Evolutionary conservation across 2,329 filamentous ascomycete genomes (phyloP).

Genomic region (Podosphaera aphanis): DNA sequence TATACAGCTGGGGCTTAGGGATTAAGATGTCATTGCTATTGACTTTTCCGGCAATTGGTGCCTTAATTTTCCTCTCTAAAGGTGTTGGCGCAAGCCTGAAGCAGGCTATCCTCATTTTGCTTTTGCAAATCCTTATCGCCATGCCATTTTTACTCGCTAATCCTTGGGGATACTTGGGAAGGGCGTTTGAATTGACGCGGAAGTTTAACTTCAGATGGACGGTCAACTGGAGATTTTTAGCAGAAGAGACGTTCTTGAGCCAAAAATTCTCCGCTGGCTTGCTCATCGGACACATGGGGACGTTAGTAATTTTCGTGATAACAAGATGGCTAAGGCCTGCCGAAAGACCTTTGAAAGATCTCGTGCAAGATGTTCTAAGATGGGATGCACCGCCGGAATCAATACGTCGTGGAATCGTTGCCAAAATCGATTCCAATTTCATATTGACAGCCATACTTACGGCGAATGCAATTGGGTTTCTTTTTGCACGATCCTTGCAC

Average conservation of each 20-base stretch:
- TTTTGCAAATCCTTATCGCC: conserved; percentile 48
- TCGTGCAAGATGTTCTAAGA: conserved; percentile 16
- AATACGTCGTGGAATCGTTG: conserved; percentile 24
- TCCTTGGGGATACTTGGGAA: conserved; percentile 45
- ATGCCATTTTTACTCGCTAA: conserved; percentile 47
- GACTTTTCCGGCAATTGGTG: conserved; percentile 54
- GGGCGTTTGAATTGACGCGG: conserved; percentile 76
- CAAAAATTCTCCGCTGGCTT: conserved; percentile 33
- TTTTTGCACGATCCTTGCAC: conserved; percentile 47
- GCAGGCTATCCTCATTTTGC: conserved; percentile 46
- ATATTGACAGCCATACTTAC: conserved; percentile 38
- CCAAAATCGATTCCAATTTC: conserved; percentile 32
- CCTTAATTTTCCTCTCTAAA: conserved; percentile 50
- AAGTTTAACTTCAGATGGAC: conserved; percentile 96
- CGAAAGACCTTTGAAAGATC: conserved; percentile 23
- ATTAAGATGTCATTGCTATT: conserved; percentile 88
- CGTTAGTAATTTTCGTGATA: conserved; percentile 31
- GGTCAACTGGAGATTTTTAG: conserved; percentile 94
- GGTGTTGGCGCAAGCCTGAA: conserved; percentile 42
- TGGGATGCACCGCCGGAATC: conserved; percentile 16
- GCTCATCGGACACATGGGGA: conserved; percentile 28
- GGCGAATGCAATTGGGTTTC: conserved; percentile 40
- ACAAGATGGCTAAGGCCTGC: conserved; percentile 38
- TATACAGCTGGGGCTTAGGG: conserved; percentile 62
- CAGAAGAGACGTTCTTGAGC: conserved; percentile 60